Percentiles rank a stretch among this genome's conserved stretches.
phyloP scores from a whole-genome alignment of 192 early-diverging fungal species.

The Podila epigama region DNA sequence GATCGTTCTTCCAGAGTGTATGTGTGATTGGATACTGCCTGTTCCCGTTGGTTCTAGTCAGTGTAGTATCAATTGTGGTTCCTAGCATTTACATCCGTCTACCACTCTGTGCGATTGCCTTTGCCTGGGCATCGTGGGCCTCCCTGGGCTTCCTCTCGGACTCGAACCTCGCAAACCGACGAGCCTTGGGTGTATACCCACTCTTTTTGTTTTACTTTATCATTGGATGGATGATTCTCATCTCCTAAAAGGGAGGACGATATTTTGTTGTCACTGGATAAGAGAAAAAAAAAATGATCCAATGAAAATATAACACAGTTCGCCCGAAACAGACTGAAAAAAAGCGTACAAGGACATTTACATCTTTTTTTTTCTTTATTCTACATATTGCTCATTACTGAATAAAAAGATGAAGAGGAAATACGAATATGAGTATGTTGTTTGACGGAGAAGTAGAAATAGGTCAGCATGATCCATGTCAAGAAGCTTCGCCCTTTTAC shows the following conservation, averaged over 20 bases:
- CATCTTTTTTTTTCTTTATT: neutral
- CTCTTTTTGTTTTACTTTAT: slow-evolving; percentile 95
- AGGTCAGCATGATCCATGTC: too few relatives aligned
- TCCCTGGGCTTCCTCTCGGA: slow-evolving; percentile 92
- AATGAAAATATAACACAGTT: neutral
- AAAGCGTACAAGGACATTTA: neutral
- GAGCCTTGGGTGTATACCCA: slow-evolving; percentile 91
- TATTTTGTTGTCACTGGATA: neutral
- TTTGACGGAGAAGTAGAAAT: neutral
- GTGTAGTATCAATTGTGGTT: slow-evolving; percentile 75
- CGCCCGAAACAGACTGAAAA: neutral
- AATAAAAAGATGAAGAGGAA: neutral
- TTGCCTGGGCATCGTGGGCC: slow-evolving; percentile 93
- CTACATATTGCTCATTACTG: neutral
- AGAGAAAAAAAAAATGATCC: neutral
- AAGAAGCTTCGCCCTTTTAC: too few relatives aligned
- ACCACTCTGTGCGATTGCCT: slow-evolving; percentile 77
- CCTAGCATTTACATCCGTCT: slow-evolving; percentile 72
- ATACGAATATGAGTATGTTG: neutral
- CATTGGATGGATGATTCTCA: slow-evolving; percentile 93
- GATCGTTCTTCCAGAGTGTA: slow-evolving; percentile 96
- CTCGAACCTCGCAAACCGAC: slow-evolving; percentile 84
- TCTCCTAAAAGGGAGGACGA: too few relatives aligned
- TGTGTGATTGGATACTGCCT: slow-evolving; percentile 97
- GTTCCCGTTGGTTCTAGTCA: slow-evolving; percentile 88